Evolutionary conservation across 139 green algal genomes (phyloP).

Genomic region (Coccomyxa sp.): DNA sequence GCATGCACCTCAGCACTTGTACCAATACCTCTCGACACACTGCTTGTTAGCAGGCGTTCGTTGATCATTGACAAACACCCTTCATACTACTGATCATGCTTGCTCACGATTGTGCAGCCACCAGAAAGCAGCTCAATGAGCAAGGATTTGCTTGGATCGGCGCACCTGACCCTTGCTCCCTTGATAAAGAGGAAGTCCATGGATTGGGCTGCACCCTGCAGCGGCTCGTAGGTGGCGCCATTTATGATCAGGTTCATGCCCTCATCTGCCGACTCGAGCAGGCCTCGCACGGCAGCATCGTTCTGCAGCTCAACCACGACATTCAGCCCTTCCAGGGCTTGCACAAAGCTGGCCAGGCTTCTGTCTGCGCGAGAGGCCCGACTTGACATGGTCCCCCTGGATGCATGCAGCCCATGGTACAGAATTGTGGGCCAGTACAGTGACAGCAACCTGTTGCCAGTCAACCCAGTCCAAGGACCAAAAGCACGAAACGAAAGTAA

Average conservation of each 20-base stretch:
- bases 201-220: neutral
- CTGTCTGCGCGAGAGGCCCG: neutral
- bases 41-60: no score
- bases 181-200: neutral
- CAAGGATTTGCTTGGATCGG: no score
- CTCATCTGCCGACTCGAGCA: conserved; percentile 26
- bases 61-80: no score
- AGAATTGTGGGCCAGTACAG: no score
- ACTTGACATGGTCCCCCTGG: no score
- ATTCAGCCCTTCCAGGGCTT: conserved; percentile 32
- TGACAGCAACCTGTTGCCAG: no score
- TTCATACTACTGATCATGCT: neutral
- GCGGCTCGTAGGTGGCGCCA: conserved; percentile 11
- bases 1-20: neutral
- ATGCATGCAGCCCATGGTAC: no score
- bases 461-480: no score
- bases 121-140: no score
- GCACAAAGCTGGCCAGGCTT: conserved; percentile 22
- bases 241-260: conserved; percentile 36
- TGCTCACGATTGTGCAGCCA: neutral
- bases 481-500: no score
- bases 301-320: conserved; percentile 38
- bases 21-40: no score
- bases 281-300: conserved; percentile 34
- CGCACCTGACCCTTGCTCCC: neutral